A percentile compares a stretch with the other conserved stretches of the same genome.
These are phyloP conservation scores for Cladosporium phlei DNA, from an alignment of 2,329 filamentous ascomycete species.

Conservation along the genomic window DNA sequence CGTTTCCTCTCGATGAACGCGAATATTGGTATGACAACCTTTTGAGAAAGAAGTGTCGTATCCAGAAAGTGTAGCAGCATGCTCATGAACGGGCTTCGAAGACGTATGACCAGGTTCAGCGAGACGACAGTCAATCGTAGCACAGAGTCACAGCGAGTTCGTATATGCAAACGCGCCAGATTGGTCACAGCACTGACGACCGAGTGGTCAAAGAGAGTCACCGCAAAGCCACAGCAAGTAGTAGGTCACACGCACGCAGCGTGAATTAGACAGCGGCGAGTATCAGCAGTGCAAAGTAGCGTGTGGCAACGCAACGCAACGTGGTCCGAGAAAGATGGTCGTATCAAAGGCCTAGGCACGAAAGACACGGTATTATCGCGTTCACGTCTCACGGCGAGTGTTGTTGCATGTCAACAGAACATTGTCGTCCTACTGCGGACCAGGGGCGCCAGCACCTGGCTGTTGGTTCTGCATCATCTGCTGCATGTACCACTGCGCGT, in stretches of 20 bases:
- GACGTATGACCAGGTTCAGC: slow-evolving; percentile 1
- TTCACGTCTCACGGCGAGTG: slow-evolving; percentile 11
- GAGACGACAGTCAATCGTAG: slow-evolving; percentile 6
- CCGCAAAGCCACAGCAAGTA: slow-evolving; percentile 1
- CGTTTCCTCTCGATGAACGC: background rate
- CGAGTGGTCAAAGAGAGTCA: slow-evolving; percentile 3
- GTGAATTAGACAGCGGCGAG: slow-evolving; percentile 1
- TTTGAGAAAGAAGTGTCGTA: slow-evolving; percentile 2
- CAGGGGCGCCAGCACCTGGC: slow-evolving; percentile 28
- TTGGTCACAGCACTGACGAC: slow-evolving; percentile 1
- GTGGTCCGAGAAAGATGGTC: slow-evolving; percentile 2
- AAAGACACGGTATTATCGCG: slow-evolving; percentile 1
- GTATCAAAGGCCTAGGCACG: background rate
- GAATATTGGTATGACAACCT: background rate
- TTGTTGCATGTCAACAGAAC: slow-evolving; percentile 4
- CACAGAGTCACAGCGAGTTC: slow-evolving; percentile 3
- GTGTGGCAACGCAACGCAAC: background rate
- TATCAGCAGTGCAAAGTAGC: no score
- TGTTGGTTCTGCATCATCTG: slow-evolving; percentile 34
- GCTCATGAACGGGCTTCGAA: background rate
- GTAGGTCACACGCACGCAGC: background rate
- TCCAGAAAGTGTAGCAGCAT: background rate
- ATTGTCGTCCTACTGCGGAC: slow-evolving; percentile 12
- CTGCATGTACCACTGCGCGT: slow-evolving; percentile 24
- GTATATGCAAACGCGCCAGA: slow-evolving; percentile 6